Evolutionary conservation across 163 green algal genomes (phyloP).

Genomic region (Scenedesmus sp.): DNA sequence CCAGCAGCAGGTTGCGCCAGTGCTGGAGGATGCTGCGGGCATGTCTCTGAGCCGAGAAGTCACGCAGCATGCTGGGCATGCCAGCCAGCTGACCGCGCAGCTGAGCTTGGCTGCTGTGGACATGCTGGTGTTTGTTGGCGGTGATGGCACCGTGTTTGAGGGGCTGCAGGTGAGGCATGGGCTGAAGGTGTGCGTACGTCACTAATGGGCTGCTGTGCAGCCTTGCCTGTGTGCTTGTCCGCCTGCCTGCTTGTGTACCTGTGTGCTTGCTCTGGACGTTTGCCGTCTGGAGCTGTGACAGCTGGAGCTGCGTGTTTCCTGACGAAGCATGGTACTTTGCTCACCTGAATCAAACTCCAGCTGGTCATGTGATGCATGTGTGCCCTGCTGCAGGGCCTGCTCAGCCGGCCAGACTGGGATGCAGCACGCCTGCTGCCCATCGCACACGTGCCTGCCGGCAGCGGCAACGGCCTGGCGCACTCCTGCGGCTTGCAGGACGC

Average conservation of each 20-base stretch:
- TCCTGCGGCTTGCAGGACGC: conserved; percentile 67
- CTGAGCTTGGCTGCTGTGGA: conserved; percentile 44
- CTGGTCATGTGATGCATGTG: no score
- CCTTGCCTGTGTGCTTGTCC: background rate
- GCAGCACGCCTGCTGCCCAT: conserved; percentile 59
- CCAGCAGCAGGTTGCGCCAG: conserved; percentile 45
- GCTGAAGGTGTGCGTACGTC: background rate
- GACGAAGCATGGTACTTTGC: background rate
- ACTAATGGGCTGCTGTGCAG: background rate
- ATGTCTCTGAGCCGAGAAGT: conserved; percentile 50
- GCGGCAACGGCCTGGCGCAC: conserved; percentile 77
- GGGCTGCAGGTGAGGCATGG: conserved; percentile 62
- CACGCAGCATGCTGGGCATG: conserved; percentile 60
- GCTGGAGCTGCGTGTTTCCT: background rate
- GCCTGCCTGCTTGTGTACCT: background rate
- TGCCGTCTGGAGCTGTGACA: background rate
- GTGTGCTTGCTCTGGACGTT: background rate
- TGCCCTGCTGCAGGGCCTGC: conserved; percentile 66
- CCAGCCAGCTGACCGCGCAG: conserved; percentile 54
- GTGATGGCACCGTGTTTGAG: conserved; percentile 76
- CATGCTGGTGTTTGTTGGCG: conserved; percentile 54
- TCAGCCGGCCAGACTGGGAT: conserved; percentile 75
- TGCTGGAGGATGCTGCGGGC: conserved; percentile 68
- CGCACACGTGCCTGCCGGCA: conserved; percentile 74
- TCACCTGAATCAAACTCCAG: no score